Evolutionary conservation across 2,329 filamentous ascomycete genomes (phyloP), one percentile per base, ranked within the genome.

Genomic region (Geoglossum cookeanum): DNA sequence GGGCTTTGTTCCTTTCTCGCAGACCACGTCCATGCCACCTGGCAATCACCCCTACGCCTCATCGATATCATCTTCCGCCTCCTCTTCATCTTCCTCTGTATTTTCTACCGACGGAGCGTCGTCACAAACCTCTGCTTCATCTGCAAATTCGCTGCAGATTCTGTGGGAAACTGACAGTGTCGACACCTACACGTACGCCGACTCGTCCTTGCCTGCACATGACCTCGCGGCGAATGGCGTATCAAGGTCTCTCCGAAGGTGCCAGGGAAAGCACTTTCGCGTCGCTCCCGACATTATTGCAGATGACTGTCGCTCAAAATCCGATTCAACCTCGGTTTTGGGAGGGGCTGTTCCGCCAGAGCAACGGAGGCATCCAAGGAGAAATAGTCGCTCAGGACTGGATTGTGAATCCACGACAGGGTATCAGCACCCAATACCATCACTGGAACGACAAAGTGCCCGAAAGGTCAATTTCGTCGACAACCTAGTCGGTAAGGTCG

Each of bases 401-500:
- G 35, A 47, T 64, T 13, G 29, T 64, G 55, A 62, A 67, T 53
- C 49, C 22, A 17, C 17, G 17, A 9, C 75, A 58, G 70, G 75
- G 59, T 75, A 78, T 64, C 71, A 79, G 62, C 78, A 78, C 64
- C 77, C 78, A 64, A 85, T 86, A 64, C 87, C 91, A 55, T 73
- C 84, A 59, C 78, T 96, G 62, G 77, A 90, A 61, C 84, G 90
- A 65, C 90, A 96, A 74, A 81, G 82, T 66, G 89, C 96, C 72
- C 86, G 90, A 68, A 95, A 95, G 76, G 80, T 87, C 68, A 90
- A 85, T 71, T 96, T 97, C 68, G 91, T 97, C 72, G 90, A 96
- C 71, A 92, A 84, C 71, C 87, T 96, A 70, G 90, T 96, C 75
- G 91, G 91, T 96, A 88, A 87, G 91, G 59, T 59, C 60, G 58